These are phyloP conservation scores for Triglochin maritima DNA, from an alignment of 106 monocot species.

Conservation along the genomic window DNA sequence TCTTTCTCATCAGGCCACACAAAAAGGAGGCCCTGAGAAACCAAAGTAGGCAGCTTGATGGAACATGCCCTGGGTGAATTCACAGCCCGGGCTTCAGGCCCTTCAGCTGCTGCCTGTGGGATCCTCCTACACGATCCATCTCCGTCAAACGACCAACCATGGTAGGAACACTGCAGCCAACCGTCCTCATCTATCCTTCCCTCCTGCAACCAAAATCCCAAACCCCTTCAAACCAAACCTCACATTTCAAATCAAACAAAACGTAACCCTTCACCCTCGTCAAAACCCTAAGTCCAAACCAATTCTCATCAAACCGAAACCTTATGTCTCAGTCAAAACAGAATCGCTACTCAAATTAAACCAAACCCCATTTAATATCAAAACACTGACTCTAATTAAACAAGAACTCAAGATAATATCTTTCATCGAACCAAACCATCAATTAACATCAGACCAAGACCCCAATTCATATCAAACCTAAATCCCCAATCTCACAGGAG, in stretches of 20 bases:
- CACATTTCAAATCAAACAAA: neutral
- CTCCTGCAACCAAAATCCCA: conserved; percentile 33
- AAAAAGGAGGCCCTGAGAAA: conserved; percentile 87
- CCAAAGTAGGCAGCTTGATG: conserved; percentile 60
- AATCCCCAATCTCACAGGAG: too few species aligned
- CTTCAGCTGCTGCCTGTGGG: conserved; percentile 68
- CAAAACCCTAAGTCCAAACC: neutral
- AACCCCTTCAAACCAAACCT: neutral
- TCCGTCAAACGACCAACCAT: conserved; percentile 91
- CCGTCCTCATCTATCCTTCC: conserved; percentile 93
- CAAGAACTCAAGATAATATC: too few species aligned
- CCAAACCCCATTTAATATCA: neutral
- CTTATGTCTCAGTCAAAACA: too few species aligned
- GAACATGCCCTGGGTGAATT: conserved; percentile 52
- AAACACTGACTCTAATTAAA: neutral
- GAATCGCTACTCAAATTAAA: neutral
- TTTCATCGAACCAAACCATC: too few species aligned
- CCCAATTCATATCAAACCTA: too few species aligned
- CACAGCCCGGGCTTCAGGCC: conserved; percentile 60
- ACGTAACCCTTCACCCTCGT: neutral
- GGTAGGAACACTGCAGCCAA: conserved; percentile 96
- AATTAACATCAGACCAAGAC: too few species aligned
- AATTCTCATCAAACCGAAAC: neutral
- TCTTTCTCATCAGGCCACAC: conserved; percentile 98
- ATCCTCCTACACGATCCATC: conserved; percentile 60